A percentile compares a stretch with the other conserved stretches of the same genome.
Evolutionary conservation across 164 flowering plant species (phyloP).

Genomic region (Taxillus chinensis): DNA sequence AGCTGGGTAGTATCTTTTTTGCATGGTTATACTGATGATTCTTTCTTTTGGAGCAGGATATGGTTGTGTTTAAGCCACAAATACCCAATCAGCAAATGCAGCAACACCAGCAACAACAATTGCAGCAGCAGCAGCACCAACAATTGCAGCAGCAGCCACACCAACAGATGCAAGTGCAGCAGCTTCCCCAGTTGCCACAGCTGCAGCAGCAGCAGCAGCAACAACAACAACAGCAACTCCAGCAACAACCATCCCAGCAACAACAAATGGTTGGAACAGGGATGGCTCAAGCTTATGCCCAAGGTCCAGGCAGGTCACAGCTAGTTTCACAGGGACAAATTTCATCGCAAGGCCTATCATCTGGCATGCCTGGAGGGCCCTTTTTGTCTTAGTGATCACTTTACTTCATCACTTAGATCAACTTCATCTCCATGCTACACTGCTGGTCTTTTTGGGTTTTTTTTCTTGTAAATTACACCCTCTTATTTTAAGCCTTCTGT

Average conservation of each 20-base stretch:
- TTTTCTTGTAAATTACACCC: no score
- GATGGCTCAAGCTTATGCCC: conserved; percentile 56
- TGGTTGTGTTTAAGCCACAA: conserved; percentile 97
- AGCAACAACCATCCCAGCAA: conserved; percentile 31
- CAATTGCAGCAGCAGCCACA: background rate
- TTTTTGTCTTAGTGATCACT: conserved; percentile 27
- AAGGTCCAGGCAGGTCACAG: conserved; percentile 64
- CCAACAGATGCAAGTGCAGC: conserved; percentile 24
- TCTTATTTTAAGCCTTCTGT: no score
- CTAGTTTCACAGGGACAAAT: conserved; percentile 63
- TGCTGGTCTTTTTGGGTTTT: no score
- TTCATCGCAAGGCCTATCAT: conserved; percentile 49
- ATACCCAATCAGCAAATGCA: conserved; percentile 28
- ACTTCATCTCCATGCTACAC: no score
- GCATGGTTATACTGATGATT: no score
- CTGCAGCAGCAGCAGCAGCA: conserved; percentile 10
- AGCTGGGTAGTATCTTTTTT: no score
- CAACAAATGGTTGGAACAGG: conserved; percentile 49
- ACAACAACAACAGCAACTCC: conserved; percentile 23
- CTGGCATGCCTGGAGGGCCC: conserved; percentile 65
- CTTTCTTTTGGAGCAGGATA: conserved; percentile 42
- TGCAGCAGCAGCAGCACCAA: no score
- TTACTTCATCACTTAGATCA: background rate
- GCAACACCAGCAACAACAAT: no score
- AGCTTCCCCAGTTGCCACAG: background rate